These are phyloP conservation scores for Quercus glauca DNA, from an alignment of 306 rosid species.

Conservation along the genomic window DNA sequence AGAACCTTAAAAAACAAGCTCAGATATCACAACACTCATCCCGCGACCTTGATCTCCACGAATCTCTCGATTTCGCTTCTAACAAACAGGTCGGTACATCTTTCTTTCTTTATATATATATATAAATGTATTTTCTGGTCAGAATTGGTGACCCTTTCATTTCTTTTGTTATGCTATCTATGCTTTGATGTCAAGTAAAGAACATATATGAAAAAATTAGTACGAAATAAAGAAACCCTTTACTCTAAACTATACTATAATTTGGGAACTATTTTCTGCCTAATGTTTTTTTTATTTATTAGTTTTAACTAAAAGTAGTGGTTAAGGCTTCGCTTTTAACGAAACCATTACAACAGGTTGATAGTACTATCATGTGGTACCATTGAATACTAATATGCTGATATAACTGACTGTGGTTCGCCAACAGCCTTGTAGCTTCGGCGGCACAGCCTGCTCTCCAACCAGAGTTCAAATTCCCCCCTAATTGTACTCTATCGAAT, in stretches of 20 bases:
- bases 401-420: neutral
- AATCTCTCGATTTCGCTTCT: constrained; percentile 43
- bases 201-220: neutral
- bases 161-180: neutral
- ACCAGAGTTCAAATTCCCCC: no score
- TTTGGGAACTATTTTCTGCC: neutral
- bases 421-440: no score
- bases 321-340: neutral
- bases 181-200: neutral
- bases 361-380: neutral
- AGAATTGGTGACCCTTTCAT: neutral
- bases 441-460: no score
- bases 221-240: neutral
- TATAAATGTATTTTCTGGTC: neutral
- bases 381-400: neutral
- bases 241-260: neutral
- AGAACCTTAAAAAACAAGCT: constrained; percentile 27
- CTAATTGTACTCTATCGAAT: neutral
- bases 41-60: constrained; percentile 38
- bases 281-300: neutral
- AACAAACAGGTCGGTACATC: constrained; percentile 56
- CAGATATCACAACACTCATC: constrained; percentile 16
- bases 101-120: no score
- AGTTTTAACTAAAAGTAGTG: neutral
- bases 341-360: neutral